phyloP scores from a whole-genome alignment of 306 rosid species.

The Corylus heterophylla region DNA sequence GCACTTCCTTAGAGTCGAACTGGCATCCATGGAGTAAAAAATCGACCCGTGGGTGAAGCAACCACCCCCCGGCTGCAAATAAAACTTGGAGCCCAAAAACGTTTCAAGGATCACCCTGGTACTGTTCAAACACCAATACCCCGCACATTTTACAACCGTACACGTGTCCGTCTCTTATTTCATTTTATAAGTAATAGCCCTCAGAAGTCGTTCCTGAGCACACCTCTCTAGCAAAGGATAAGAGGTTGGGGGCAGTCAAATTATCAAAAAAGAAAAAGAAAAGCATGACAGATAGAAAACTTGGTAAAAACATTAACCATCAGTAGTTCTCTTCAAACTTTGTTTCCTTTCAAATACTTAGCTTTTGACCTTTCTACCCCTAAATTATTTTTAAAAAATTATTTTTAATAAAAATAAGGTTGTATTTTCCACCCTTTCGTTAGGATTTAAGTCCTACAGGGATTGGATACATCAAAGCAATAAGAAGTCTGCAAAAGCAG shows the following conservation, averaged over 20 bases:
- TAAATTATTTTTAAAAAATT: too few species aligned
- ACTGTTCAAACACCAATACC: constrained; percentile 67
- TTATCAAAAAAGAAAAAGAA: too few species aligned
- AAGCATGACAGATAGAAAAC: neutral
- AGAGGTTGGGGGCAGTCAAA: constrained; percentile 30
- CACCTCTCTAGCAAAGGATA: constrained; percentile 80
- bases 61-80: constrained; percentile 86
- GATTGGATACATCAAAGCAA: too few species aligned
- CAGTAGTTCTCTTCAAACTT: neutral
- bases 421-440: too few species aligned
- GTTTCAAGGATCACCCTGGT: constrained; percentile 66
- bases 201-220: constrained; percentile 59
- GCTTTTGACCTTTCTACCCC: too few species aligned
- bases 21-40: constrained; percentile 64
- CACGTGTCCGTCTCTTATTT: constrained; percentile 52
- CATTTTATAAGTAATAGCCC: constrained; percentile 62
- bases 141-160: constrained; percentile 64
- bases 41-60: constrained; percentile 88
- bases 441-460: too few species aligned
- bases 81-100: constrained; percentile 73
- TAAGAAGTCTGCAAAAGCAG: too few species aligned
- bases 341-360: too few species aligned
- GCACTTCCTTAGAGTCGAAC: constrained; percentile 41
- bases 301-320: neutral
- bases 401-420: too few species aligned